Conservation (phyloP, 108 stramenopile species). For the Nitzschia sp. region DNA sequence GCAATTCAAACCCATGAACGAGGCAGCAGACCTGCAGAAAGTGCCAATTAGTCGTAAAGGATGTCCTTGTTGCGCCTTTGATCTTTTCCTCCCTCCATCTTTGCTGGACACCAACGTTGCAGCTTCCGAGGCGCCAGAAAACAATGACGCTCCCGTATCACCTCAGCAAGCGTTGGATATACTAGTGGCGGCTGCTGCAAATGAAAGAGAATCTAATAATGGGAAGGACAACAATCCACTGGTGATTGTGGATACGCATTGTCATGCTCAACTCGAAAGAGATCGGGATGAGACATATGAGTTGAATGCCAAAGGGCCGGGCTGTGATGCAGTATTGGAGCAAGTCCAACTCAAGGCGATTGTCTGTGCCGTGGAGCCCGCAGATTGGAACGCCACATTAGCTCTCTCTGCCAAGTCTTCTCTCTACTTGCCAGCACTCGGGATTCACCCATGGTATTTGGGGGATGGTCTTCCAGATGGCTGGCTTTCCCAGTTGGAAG, state of each 20-base stretch:
- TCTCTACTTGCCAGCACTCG: slow-evolving; percentile 53
- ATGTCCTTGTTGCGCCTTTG: slow-evolving; percentile 56
- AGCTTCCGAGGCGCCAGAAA: not conserved
- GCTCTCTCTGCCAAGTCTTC: slow-evolving; percentile 48
- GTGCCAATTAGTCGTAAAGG: slow-evolving; percentile 22
- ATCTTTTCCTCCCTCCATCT: slow-evolving; percentile 45
- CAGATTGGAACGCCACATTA: slow-evolving; percentile 69
- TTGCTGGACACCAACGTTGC: not conserved
- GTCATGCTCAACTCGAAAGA: slow-evolving; percentile 76
- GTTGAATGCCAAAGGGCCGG: not conserved
- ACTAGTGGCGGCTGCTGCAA: too few relatives aligned
- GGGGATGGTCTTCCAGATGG: slow-evolving; percentile 7
- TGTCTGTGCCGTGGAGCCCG: slow-evolving; percentile 65
- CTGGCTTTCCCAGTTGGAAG: slow-evolving; percentile 66
- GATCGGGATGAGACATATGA: slow-evolving; percentile 42
- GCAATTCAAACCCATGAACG: too few relatives aligned
- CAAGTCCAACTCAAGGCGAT: slow-evolving; percentile 38
- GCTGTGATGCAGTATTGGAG: slow-evolving; percentile 9
- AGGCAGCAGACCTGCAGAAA: too few relatives aligned
- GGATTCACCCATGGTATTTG: slow-evolving; percentile 87
- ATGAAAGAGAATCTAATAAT: not conserved
- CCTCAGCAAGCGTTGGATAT: slow-evolving; percentile 14
- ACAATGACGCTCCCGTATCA: not conserved
- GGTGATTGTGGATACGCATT: slow-evolving; percentile 75
- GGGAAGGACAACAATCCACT: slow-evolving; percentile 1